These are phyloP conservation scores for Mercurialis annua DNA, from an alignment of 345 rosid species.

Conservation along the genomic window DNA sequence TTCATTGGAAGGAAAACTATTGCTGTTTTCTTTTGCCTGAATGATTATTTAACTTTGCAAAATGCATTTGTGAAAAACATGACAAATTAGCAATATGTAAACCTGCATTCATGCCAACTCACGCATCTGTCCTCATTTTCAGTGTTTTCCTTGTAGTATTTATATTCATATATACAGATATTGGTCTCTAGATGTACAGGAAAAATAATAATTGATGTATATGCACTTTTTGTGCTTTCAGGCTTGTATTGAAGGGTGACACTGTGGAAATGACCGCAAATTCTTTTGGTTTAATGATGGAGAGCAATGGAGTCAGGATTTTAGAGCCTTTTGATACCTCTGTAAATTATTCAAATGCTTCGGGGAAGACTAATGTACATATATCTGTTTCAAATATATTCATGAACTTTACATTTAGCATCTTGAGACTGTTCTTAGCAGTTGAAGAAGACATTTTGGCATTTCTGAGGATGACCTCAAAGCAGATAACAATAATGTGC, in stretches of 20 bases:
- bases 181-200: not conserved
- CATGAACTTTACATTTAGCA: constrained; percentile 95
- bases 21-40: too few species aligned
- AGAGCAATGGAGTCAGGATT: constrained; percentile 90
- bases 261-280: constrained; percentile 75
- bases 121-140: not conserved
- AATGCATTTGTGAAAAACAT: not conserved
- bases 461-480: constrained; percentile 83
- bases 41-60: not conserved
- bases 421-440: constrained; percentile 83
- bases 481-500: constrained; percentile 76
- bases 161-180: not conserved
- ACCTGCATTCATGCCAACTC: not conserved
- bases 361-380: constrained; percentile 78
- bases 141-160: too few species aligned
- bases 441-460: constrained; percentile 91
- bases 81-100: not conserved
- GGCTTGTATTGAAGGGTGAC: constrained; percentile 74
- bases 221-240: constrained; percentile 30
- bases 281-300: constrained; percentile 84
- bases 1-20: not conserved
- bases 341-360: constrained; percentile 75
- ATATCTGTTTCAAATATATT: constrained; percentile 77
- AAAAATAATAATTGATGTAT: constrained; percentile 16
- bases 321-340: constrained; percentile 93